A percentile compares a stretch with the other conserved stretches of the same genome.
These are phyloP conservation scores for Pelagophyceae sp. DNA, from an alignment of 352 stramenopile genomes.

Conservation along the genomic window DNA sequence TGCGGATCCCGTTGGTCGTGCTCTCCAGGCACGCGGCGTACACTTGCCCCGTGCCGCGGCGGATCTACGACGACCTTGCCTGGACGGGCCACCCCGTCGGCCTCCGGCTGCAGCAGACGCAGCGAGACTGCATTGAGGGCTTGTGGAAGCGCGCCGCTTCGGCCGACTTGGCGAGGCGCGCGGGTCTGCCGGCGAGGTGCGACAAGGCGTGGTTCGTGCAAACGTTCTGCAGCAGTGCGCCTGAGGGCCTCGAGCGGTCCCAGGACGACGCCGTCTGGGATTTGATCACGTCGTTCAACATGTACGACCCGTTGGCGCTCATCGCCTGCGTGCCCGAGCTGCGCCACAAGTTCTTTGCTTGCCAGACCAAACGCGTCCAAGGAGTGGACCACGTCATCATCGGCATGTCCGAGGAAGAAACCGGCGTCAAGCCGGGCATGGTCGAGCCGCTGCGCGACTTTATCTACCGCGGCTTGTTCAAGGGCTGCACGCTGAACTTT, in stretches of 20 bases:
- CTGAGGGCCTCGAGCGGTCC: conserved; percentile 24
- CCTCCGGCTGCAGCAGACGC: conserved; percentile 31
- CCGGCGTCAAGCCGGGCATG: too few species aligned
- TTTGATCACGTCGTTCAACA: conserved; percentile 38
- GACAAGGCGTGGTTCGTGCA: conserved; percentile 40
- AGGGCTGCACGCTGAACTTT: background rate
- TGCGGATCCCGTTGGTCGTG: conserved; percentile 37
- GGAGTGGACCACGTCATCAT: too few species aligned
- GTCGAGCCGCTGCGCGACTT: background rate
- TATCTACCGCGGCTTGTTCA: background rate
- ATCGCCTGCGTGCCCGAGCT: conserved; percentile 32
- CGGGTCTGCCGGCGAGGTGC: conserved; percentile 33
- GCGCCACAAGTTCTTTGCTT: conserved; percentile 36
- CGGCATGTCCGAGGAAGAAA: too few species aligned
- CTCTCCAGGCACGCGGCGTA: conserved; percentile 33
- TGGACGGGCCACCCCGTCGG: conserved; percentile 34
- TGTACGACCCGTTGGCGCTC: conserved; percentile 39
- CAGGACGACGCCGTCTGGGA: conserved; percentile 35
- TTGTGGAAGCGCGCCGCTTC: conserved; percentile 35
- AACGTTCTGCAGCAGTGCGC: conserved; percentile 31
- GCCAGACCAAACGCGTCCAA: too few species aligned
- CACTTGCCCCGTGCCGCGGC: conserved; percentile 35
- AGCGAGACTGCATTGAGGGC: conserved; percentile 35
- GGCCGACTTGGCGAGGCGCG: conserved; percentile 25
- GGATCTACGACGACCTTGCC: conserved; percentile 38